These are phyloP conservation scores for Gorgonomyces haynaldii DNA, from an alignment of 192 early-diverging fungal genomes.

Conservation along the genomic window DNA sequence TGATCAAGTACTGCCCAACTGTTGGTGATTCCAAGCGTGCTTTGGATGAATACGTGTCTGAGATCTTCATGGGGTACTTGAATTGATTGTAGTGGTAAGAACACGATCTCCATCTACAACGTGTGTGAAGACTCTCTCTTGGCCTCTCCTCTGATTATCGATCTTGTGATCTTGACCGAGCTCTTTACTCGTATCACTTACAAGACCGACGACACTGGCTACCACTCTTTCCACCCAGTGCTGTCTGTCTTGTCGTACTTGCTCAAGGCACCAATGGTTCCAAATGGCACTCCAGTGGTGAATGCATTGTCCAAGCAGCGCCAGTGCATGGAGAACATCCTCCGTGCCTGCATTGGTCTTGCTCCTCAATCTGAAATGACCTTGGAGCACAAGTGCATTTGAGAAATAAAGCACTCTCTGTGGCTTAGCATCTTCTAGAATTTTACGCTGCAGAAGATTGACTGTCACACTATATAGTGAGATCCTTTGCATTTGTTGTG, in stretches of 20 bases:
- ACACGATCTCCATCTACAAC: conserved; percentile 96
- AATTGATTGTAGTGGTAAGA: conserved; percentile 70
- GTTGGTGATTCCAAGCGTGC: conserved; percentile 98
- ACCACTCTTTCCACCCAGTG: conserved; percentile 84
- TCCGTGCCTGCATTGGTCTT: conserved; percentile 92
- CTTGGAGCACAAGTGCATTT: conserved; percentile 48
- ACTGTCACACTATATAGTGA: too few species aligned
- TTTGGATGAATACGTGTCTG: conserved; percentile 93
- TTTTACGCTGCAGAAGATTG: too few species aligned
- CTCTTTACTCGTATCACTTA: conserved; percentile 94
- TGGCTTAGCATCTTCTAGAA: too few species aligned
- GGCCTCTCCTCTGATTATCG: conserved; percentile 93
- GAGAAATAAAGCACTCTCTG: too few species aligned
- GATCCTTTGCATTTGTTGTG: too few species aligned
- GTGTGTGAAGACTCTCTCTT: conserved; percentile 98
- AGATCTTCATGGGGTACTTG: conserved; percentile 98
- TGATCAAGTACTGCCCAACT: conserved; percentile 96
- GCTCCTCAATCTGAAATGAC: conserved; percentile 94
- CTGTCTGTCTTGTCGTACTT: conserved; percentile 85
- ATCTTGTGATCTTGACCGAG: conserved; percentile 89
- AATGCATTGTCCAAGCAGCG: conserved; percentile 95
- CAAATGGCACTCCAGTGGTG: conserved; percentile 86
- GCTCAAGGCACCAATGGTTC: conserved; percentile 97
- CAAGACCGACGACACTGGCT: conserved; percentile 65
- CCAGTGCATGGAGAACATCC: conserved; percentile 92